Evolutionary conservation across 257 asterid species (phyloP), one percentile per base, ranked within the genome.

Genomic region (Anisodus tanguticus): DNA sequence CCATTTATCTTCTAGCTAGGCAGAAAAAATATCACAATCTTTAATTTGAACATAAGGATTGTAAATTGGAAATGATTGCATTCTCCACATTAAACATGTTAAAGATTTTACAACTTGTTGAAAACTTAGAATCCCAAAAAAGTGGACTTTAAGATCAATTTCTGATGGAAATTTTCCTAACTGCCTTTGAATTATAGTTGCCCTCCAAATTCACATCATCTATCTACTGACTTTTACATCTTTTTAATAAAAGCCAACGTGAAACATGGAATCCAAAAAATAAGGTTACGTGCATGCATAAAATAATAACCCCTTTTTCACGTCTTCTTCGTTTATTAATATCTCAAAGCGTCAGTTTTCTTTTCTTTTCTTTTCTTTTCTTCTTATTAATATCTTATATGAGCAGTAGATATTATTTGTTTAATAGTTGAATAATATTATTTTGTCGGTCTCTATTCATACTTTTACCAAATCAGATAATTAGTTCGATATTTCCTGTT

Each of bases 231-330:
- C 13, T 6, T 67, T 3, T 11, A 13, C 8, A 13, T 37, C 6
- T 4, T 35, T 67, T 31, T 9, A 26, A 63, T 26, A 63, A 63
- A 4, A 66, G 22, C 49, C 13, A 13, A 67, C 74, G 6, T 37
- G 8, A 67, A 37, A 67, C 74, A 67, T 67, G 74, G 74, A 13
- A 35, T 37, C 49, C 74, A 47, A 37, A 67, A 67, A 67, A 67
- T 37, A 67, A 13, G 74, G 74, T 35, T 67, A 67, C 15, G 45
- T 66, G 74, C 47, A 67, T 67, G 74, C 22, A 67, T 67, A 49
- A 67, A 6, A 67, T 47, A 47, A 47, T 35, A 31, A 66, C 39
- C 72, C 45, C 72, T 5, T 66, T 66, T 31, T 66, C 72, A 66
- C 72, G 72, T 66, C n/a, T 31, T 41, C 4, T 41, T 41, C 45